Evolutionary conservation across 768 basidiomycete genomes (phyloP), one percentile per base, ranked within the genome.

Genomic region (Amanita exitialis): DNA sequence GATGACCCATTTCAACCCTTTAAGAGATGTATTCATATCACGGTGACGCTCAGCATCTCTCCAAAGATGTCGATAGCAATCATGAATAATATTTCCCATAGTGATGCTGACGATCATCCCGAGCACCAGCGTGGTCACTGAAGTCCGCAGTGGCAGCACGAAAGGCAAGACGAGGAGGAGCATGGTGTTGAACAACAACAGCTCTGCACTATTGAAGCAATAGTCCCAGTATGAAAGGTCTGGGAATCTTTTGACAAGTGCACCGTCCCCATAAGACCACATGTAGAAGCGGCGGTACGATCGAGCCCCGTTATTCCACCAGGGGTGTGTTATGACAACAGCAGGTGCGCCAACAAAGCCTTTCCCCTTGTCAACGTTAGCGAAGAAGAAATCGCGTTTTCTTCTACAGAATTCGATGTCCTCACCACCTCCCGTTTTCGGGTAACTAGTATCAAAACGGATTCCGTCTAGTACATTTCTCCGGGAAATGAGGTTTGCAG

Each of bases 381-480:
- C 51, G 32, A 74, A 49, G 37, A 68, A 72, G 28, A 57, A 64
- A 16, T 66, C 58, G 10, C 76, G 67, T 52, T 77, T 79, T 53
- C 61, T 61, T n/a, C 70, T 65, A 53, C 77, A 78, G 56, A 75
- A 80, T 56, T 82, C 75, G 10, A 82, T 79, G 35, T 83, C 79
- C 53, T 83, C 80, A 0, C 80, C 81, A 2, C 81, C 79, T 0
- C 80, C 78, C 3, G 79, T 83, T 63, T 79, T 81, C 3, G 80
- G 82, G 55, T 78, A 82, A 4, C 58, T 59, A 15, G 67, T 58
- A 55, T 74, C 67, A 57, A 68, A 83, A 38, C 57, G 56, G n/a
- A 80, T 67, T 0, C 65, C 69, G 41, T 80, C 78, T 2, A 65
- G 56, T 30, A 66, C 59, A 53, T 70, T 67, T 20, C 76, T 72